These are phyloP conservation scores for Arachnomyces sp. DNA, from an alignment of 2,329 filamentous ascomycete genomes.

Conservation along the genomic window DNA sequence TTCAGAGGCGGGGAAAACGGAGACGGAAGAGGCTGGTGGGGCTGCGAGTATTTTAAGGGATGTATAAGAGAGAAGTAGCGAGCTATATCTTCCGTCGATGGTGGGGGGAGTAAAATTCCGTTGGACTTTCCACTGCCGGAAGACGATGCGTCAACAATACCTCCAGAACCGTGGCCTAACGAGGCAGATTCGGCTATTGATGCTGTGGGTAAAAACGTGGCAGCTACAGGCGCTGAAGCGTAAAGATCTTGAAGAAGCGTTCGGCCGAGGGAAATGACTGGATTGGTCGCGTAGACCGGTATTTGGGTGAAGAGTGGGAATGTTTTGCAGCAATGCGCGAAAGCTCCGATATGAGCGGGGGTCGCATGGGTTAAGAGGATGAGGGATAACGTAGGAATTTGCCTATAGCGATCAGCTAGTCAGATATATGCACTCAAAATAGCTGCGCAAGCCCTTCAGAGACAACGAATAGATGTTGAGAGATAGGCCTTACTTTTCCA, in stretches of 20 bases:
- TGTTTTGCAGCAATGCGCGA: slow-evolving; percentile 94
- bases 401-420: slow-evolving; percentile 42
- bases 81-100: slow-evolving; percentile 79
- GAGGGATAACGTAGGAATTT: slow-evolving; percentile 83
- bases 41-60: slow-evolving; percentile 91
- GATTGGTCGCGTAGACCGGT: slow-evolving; percentile 87
- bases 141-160: slow-evolving; percentile 38
- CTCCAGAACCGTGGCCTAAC: slow-evolving; percentile 10
- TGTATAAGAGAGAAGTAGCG: slow-evolving; percentile 86
- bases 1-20: slow-evolving; percentile 83
- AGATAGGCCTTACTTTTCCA: slow-evolving; percentile 72
- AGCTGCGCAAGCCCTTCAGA: no score
- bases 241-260: slow-evolving; percentile 90
- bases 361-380: slow-evolving; percentile 94
- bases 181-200: slow-evolving; percentile 55
- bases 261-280: slow-evolving; percentile 85
- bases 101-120: slow-evolving; percentile 55
- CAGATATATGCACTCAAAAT: slow-evolving; percentile 10
- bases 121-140: slow-evolving; percentile 22
- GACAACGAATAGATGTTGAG: no score
- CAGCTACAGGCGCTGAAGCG: slow-evolving; percentile 75
- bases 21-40: slow-evolving; percentile 79
- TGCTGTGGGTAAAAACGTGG: slow-evolving; percentile 67
- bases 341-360: slow-evolving; percentile 81
- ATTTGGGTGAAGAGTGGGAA: slow-evolving; percentile 86